phyloP scores from a whole-genome alignment of 768 basidiomycete species.

The Naganishia antarctica region DNA sequence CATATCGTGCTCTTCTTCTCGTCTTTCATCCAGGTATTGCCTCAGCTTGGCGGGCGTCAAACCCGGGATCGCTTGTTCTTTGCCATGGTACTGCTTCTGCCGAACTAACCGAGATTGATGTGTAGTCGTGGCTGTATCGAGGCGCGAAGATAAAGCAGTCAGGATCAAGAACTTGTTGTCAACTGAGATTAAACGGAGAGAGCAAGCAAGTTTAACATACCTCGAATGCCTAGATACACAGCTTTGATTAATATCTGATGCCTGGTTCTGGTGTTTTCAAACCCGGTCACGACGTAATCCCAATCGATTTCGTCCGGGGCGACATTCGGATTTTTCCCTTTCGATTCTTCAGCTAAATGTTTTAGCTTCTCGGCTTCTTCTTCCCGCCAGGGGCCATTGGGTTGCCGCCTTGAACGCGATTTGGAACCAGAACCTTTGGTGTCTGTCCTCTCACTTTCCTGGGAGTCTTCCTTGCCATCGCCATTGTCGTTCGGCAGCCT shows the following conservation, averaged over 20 bases:
- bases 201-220: no score
- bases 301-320: slow-evolving; percentile 32
- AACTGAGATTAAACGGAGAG: no score
- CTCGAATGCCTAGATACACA: slow-evolving; percentile 33
- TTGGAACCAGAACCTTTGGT: background rate
- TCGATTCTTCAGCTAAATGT: slow-evolving; percentile 19
- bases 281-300: slow-evolving; percentile 33
- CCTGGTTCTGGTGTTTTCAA: slow-evolving; percentile 34
- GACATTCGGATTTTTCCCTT: slow-evolving; percentile 24
- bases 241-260: slow-evolving; percentile 41
- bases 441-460: slow-evolving; percentile 3
- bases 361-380: slow-evolving; percentile 20
- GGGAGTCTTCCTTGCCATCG: slow-evolving; percentile 11
- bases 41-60: slow-evolving; percentile 18
- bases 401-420: slow-evolving; percentile 16
- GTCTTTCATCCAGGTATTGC: slow-evolving; percentile 17
- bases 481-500: background rate
- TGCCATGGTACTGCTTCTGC: slow-evolving; percentile 27
- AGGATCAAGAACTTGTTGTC: background rate
- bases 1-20: slow-evolving; percentile 17
- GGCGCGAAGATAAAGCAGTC: background rate
- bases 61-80: slow-evolving; percentile 24
- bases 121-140: slow-evolving; percentile 24
- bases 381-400: slow-evolving; percentile 24
- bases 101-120: slow-evolving; percentile 24